phyloP scores from a whole-genome alignment of 1,284 basidiomycete species.

The Cryptococcus jaspeensis region DNA sequence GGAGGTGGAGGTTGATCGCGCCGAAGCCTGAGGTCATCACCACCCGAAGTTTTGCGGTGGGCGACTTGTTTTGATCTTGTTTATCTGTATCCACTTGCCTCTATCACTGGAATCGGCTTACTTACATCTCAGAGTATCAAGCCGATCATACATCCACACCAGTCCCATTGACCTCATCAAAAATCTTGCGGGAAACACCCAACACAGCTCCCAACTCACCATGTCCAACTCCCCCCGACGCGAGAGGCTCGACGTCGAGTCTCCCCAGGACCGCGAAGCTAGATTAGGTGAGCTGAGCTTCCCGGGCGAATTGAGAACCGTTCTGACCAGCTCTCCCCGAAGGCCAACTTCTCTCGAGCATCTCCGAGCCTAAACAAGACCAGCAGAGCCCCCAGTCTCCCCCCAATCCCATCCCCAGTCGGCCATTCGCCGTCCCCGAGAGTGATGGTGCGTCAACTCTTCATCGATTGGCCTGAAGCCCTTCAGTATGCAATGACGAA shows the following conservation, averaged over 20 bases:
- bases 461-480: background rate
- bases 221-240: slow-evolving; percentile 3
- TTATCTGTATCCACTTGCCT: background rate
- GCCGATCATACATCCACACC: background rate
- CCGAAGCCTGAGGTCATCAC: background rate
- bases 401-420: slow-evolving; percentile 7
- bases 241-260: slow-evolving; percentile 27
- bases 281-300: slow-evolving; percentile 16
- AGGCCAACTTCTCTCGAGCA: slow-evolving; percentile 13
- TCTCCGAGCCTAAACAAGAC: slow-evolving; percentile 1
- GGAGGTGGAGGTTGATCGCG: slow-evolving; percentile 3
- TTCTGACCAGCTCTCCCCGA: background rate
- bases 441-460: slow-evolving; percentile 20
- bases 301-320: background rate
- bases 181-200: background rate
- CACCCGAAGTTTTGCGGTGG: background rate
- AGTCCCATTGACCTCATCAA: background rate
- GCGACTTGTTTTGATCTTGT: background rate
- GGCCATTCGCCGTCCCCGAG: slow-evolving; percentile 15
- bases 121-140: too few species aligned
- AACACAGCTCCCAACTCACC: background rate
- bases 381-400: slow-evolving; percentile 2
- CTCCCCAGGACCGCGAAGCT: slow-evolving; percentile 19
- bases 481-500: background rate
- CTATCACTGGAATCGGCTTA: background rate